These are phyloP conservation scores for Mrakia blollopis DNA, from an alignment of 768 basidiomycete species.

Conservation along the genomic window DNA sequence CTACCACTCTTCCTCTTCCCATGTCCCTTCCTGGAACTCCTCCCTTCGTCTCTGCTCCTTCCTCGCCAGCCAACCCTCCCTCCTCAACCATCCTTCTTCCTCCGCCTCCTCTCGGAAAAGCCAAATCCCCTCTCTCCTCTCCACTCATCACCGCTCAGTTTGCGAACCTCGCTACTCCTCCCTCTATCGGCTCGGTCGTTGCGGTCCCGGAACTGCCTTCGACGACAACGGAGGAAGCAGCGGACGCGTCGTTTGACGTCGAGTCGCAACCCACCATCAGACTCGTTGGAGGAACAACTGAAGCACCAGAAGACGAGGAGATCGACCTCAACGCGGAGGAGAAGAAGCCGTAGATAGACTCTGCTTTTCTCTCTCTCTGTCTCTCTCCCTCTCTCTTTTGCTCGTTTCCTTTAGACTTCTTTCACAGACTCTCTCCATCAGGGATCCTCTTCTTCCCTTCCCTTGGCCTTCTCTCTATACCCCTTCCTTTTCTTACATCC, in stretches of 20 bases:
- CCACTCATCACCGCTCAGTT: constrained; percentile 9
- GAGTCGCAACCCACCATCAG: neutral
- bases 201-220: neutral
- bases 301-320: neutral
- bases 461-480: too few species aligned
- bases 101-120: constrained; percentile 11
- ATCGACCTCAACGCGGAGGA: neutral
- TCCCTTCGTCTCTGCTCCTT: neutral
- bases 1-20: constrained; percentile 16
- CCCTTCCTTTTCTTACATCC: too few species aligned
- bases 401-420: too few species aligned
- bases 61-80: neutral
- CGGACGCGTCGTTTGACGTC: neutral
- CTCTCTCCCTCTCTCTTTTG: neutral
- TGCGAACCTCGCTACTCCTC: neutral
- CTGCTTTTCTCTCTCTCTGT: neutral
- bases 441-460: too few species aligned
- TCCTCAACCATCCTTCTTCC: neutral
- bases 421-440: too few species aligned
- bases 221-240: neutral
- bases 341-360: neutral
- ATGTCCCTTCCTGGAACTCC: constrained; percentile 33
- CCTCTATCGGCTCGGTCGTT: neutral
- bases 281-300: neutral
- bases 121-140: constrained; percentile 9